Evolutionary conservation across 805 yeast species (phyloP), one percentile per base, ranked within the genome.

Genomic region (Candida dendrica): DNA sequence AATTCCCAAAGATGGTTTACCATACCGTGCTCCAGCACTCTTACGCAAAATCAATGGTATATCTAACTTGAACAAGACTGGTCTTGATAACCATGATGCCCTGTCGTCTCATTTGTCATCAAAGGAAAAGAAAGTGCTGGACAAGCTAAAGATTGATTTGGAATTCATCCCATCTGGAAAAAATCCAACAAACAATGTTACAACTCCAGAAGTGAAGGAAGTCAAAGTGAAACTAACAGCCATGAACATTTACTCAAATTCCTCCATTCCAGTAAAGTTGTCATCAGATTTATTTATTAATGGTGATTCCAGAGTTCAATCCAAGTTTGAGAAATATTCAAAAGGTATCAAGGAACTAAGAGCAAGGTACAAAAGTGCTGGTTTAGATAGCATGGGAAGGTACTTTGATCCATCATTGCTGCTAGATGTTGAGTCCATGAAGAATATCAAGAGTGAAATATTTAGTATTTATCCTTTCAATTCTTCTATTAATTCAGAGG

Each of bases 241-340:
- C 14, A 52, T 65, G 10, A 65, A 66, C 26, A 54, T 54, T 5
- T 59, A 48, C 35, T 65, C 72, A 0, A 59, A 52, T 8, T 50
- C 57, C 19, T 60, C 70, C 1, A 67, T 72, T 35, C 76, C 77
- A n/a, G 52, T 71, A n/a, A 63, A 63, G 40, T 44, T 72, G n/a
- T 62, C 66, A 15, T 47, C 62, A 0, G 63, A 59, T 38, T 42
- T 63, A 22, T 46, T 66, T 17, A 33, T 54, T 32, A 52, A 55
- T 35, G 40, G 52, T 15, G 51, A 52, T 2, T 13, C 30, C 8
- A 56, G 50, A 34, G 42, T 66, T n/a, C 56, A 54, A 34, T 18
- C 34, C 18, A 52, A 46, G 15, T 66, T 64, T 36, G 15, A 13
- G 3, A 26, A 42, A 4, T 52, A 46, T 42, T 29, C 36, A 26